Conservation (phyloP, 352 stramenopile species). For the Globisporangium ultimum region DNA sequence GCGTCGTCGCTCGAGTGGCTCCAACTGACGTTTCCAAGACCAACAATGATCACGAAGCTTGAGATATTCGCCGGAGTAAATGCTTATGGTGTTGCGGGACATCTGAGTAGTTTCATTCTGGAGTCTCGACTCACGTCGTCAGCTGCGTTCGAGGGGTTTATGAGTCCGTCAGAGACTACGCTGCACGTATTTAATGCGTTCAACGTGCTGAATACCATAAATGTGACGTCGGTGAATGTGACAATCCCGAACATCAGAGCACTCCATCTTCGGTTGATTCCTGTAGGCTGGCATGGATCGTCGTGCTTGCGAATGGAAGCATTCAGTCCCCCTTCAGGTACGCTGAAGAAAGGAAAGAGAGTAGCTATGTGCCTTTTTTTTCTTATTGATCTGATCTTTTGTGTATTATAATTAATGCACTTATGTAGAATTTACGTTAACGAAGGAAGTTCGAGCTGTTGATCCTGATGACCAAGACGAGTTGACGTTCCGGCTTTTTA, state of each 20-base stretch:
- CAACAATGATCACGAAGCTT: constrained; percentile 36
- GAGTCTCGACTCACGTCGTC: constrained; percentile 1
- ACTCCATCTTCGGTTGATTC: constrained; percentile 38
- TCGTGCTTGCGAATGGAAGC: constrained; percentile 45
- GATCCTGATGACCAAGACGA: constrained; percentile 11
- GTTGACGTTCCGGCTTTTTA: constrained; percentile 15
- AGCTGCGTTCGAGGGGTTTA: constrained; percentile 1
- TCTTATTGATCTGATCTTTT: not conserved
- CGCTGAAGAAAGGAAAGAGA: not conserved
- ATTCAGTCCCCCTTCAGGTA: constrained; percentile 40
- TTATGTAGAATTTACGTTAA: not conserved
- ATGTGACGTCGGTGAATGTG: not conserved
- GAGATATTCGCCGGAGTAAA: constrained; percentile 22
- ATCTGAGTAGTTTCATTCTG: constrained; percentile 1
- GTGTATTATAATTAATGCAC: not conserved
- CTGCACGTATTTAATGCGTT: constrained; percentile 7
- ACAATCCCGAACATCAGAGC: constrained; percentile 25
- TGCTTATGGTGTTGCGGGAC: constrained; percentile 12
- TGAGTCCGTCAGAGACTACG: not conserved
- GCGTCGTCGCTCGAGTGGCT: constrained; percentile 31
- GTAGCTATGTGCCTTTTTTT: not conserved
- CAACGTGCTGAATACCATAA: not conserved
- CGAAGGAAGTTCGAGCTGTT: not conserved
- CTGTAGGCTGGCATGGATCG: constrained; percentile 26
- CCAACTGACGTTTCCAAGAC: constrained; percentile 33